Conservation (phyloP, 192 early-diverging fungal species). For the Backusella psychrophila region DNA sequence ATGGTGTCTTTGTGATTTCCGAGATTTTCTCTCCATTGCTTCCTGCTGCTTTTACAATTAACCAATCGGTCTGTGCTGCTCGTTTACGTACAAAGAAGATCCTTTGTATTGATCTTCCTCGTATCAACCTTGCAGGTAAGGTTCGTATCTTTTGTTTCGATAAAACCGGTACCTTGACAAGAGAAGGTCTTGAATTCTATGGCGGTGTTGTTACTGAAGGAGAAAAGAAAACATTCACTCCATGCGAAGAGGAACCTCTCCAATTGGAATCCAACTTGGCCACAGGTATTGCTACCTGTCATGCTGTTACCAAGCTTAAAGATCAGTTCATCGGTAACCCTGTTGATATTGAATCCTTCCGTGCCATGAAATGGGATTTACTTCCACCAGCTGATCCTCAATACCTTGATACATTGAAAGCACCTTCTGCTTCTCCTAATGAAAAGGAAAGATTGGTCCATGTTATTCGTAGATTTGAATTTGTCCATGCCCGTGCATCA, state of each 20-base stretch:
- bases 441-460: constrained; percentile 19
- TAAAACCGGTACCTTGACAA: constrained; percentile 80
- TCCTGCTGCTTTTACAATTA: constrained; percentile 72
- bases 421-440: not conserved
- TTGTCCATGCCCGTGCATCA: constrained; percentile 62
- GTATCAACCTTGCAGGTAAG: constrained; percentile 75
- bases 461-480: constrained; percentile 66
- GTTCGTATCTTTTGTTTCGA: constrained; percentile 75
- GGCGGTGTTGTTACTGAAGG: constrained; percentile 18
- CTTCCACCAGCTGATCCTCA: constrained; percentile 17
- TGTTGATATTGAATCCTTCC: constrained; percentile 68
- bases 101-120: constrained; percentile 66
- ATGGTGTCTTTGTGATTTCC: constrained; percentile 72
- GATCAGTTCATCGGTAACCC: constrained; percentile 53
- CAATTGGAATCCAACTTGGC: constrained; percentile 8
- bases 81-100: constrained; percentile 62
- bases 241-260: constrained; percentile 19
- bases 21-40: constrained; percentile 68
- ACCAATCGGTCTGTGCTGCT: constrained; percentile 65
- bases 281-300: constrained; percentile 50
- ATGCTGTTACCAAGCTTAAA: constrained; percentile 41
- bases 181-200: constrained; percentile 66
- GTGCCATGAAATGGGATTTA: constrained; percentile 41
- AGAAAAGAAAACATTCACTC: constrained; percentile 24
- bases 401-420: not conserved